Evolutionary conservation across 345 rosid genomes (phyloP), one percentile per base, ranked within the genome.

Genomic region (Eucalyptus pauciflora): DNA sequence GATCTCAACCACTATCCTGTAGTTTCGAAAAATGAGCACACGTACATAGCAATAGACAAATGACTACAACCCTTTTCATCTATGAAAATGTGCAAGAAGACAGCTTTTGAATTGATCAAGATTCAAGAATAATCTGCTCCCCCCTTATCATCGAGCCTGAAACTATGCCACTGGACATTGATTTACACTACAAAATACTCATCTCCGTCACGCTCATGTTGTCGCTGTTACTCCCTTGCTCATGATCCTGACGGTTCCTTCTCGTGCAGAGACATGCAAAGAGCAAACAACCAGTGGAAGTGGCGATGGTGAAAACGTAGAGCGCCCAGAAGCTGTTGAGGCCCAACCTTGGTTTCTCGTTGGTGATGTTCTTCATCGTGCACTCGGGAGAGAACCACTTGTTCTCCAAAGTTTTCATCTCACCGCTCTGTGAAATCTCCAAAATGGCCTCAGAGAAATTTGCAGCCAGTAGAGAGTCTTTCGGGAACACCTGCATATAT

Each of bases 401-500:
- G 45, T 33, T 86, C 90, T 93, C 91, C 67, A 92, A 45, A 4
- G 5, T 0, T 43, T 89, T 86, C 8, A 94, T 86, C 20, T 46
- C 76, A 45, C 95, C 94, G 2, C 91, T 62, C 86, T 94, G 94
- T 20, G 92, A 91, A 49, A 93, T 80, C 37, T 52, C 31, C 50
- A 94, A 87, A 56, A 94, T 93, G 22, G 92, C 95, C 71, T 50
- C 90, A 8, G 94, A 94, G 91, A 94, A 49, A 62, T 94, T 92
- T 9, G 60, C 37, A 17, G 93, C 90, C 56, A 94, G 60, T 3
- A 92, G 94, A 45, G 95, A 94, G 7, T 93, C 95, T 69, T 92
- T 94, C 85, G 89, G 94, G 88, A 94, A 94, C 51, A 85, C 93
- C 95, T 94, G 86, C 29, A 51, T 69, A 4, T 24, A 27, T 43